phyloP scores from a whole-genome alignment of 148 eudicot species.

The Arbutus unedo region DNA sequence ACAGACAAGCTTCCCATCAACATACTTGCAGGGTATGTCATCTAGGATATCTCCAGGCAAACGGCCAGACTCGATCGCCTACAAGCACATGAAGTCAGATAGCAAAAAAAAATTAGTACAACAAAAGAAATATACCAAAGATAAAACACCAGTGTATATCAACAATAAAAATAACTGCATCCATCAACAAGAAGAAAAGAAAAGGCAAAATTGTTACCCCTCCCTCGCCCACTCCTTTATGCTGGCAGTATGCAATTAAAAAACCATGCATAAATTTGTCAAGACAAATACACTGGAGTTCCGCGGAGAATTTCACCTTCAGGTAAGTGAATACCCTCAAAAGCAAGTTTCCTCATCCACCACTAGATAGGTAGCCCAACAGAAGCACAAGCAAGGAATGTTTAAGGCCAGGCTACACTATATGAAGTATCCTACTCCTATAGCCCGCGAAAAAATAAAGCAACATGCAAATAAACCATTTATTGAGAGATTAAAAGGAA shows the following conservation, averaged over 20 bases:
- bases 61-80: constrained; percentile 92
- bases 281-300: not conserved
- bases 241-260: not conserved
- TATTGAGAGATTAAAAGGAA: not conserved
- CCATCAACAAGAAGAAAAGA: not conserved
- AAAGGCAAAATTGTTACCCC: not conserved
- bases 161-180: not conserved
- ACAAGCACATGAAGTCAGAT: constrained; percentile 16
- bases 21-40: constrained; percentile 88
- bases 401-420: not conserved
- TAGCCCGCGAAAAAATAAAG: not conserved
- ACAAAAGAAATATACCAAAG: not conserved
- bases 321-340: not conserved
- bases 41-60: constrained; percentile 86
- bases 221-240: not conserved
- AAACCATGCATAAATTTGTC: not conserved
- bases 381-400: not conserved
- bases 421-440: not conserved
- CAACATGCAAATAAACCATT: not conserved
- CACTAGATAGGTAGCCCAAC: not conserved
- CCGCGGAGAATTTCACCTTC: not conserved
- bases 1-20: constrained; percentile 64
- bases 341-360: not conserved
- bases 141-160: not conserved
- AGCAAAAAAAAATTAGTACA: constrained; percentile 1